Evolutionary conservation across 2,329 filamentous ascomycete genomes (phyloP).

Genomic region (Akanthomyces muscarius): DNA sequence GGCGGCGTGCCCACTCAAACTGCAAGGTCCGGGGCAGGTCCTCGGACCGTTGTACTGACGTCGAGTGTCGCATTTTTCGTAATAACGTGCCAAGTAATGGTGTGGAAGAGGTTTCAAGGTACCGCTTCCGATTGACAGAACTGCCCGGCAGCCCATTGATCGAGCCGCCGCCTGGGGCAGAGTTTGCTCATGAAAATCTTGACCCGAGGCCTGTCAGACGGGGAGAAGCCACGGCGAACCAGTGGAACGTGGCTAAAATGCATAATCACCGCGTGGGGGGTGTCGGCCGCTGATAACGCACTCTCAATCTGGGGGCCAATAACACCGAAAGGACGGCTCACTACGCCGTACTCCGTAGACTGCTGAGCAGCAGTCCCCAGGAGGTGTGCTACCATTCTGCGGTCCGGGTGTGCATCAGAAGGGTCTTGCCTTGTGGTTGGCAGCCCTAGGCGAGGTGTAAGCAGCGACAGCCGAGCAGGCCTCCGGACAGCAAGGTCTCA

Average conservation of each 20-base stretch:
- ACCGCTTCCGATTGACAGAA: not conserved
- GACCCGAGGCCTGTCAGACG: not conserved
- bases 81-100: too few species aligned
- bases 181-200: not conserved
- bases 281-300: not conserved
- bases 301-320: not conserved
- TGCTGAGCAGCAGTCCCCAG: not conserved
- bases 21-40: not conserved
- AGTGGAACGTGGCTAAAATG: not conserved
- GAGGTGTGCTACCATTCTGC: not conserved
- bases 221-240: not conserved
- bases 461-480: constrained; percentile 16
- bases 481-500: not conserved
- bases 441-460: constrained; percentile 2
- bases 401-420: not conserved
- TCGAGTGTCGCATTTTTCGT: not conserved
- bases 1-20: not conserved
- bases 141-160: not conserved
- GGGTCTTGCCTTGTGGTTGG: constrained; percentile 1
- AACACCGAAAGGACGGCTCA: not conserved
- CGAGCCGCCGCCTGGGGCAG: not conserved
- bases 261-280: not conserved
- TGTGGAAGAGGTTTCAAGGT: too few species aligned
- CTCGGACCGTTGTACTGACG: too few species aligned
- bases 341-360: constrained; percentile 1